Conservation (phyloP, 495 filamentous ascomycete species). For the Tuber umbilicatum region DNA sequence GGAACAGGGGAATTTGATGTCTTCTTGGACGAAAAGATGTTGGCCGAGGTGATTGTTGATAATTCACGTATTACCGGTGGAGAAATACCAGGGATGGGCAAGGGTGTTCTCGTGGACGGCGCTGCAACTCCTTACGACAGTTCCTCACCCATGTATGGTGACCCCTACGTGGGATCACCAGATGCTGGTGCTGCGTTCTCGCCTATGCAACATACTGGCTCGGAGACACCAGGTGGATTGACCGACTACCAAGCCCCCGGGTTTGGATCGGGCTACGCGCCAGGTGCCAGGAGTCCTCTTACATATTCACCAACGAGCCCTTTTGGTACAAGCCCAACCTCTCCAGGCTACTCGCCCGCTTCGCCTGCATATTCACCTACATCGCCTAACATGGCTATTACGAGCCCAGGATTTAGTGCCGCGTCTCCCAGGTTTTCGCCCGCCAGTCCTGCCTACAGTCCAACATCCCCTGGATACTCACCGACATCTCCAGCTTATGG, state of each 20-base stretch:
- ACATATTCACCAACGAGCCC: constrained; percentile 67
- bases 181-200: constrained; percentile 81
- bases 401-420: constrained; percentile 56
- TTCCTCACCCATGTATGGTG: constrained; percentile 78
- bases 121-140: constrained; percentile 92
- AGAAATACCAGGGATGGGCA: constrained; percentile 68
- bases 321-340: constrained; percentile 64
- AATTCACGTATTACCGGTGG: constrained; percentile 63
- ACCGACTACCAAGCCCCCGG: constrained; percentile 53
- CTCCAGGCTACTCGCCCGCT: constrained; percentile 67
- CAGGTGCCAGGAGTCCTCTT: constrained; percentile 58
- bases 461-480: constrained; percentile 56
- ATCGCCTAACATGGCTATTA: constrained; percentile 56
- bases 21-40: constrained; percentile 84
- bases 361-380: constrained; percentile 61
- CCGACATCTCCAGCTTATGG: constrained; percentile 46
- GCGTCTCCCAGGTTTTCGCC: constrained; percentile 68
- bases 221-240: constrained; percentile 71
- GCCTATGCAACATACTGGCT: constrained; percentile 70
- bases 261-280: constrained; percentile 43
- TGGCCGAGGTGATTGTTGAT: constrained; percentile 87
- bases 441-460: constrained; percentile 76
- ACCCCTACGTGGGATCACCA: constrained; percentile 62
- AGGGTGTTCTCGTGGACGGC: constrained; percentile 67
- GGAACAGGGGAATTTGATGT: constrained; percentile 93